A percentile compares a stretch with the other conserved stretches of the same genome.
phyloP scores from a whole-genome alignment of 352 stramenopile genomes.

The Thraustochytrium sp. region DNA sequence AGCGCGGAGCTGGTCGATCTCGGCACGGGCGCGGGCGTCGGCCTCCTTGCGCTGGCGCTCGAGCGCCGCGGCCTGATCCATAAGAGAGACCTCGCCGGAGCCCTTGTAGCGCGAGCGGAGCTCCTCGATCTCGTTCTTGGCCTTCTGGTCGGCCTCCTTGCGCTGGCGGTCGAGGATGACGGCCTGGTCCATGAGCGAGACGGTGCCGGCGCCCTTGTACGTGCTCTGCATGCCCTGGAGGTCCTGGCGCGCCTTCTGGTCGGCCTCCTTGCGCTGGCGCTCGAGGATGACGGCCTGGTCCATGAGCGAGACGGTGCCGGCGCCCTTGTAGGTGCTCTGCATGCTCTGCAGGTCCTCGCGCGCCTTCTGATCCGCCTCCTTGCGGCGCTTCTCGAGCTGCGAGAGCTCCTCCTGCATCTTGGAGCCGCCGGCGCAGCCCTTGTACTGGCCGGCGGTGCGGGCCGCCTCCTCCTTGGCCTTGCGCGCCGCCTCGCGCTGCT shows the following conservation, averaged over 20 bases:
- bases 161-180: background rate
- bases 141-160: background rate
- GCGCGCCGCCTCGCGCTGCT: background rate
- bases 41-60: conserved; percentile 16
- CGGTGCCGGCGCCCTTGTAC: background rate
- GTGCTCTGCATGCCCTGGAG: background rate
- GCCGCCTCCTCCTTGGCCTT: background rate
- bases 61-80: background rate
- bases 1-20: background rate
- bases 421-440: background rate
- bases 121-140: background rate
- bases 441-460: background rate
- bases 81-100: background rate
- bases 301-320: background rate
- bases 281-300: background rate
- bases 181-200: background rate
- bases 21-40: background rate
- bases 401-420: background rate
- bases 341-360: background rate
- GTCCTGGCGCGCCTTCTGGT: background rate
- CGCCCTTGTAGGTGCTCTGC: conserved; percentile 41
- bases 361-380: background rate
- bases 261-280: conserved; percentile 25
- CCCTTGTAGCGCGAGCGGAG: too few species aligned
- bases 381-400: background rate